Percentiles rank a stretch among this genome's conserved stretches.
Evolutionary conservation across 352 stramenopile genomes (phyloP).

Genomic region (Thalassiosira mediterranea): DNA sequence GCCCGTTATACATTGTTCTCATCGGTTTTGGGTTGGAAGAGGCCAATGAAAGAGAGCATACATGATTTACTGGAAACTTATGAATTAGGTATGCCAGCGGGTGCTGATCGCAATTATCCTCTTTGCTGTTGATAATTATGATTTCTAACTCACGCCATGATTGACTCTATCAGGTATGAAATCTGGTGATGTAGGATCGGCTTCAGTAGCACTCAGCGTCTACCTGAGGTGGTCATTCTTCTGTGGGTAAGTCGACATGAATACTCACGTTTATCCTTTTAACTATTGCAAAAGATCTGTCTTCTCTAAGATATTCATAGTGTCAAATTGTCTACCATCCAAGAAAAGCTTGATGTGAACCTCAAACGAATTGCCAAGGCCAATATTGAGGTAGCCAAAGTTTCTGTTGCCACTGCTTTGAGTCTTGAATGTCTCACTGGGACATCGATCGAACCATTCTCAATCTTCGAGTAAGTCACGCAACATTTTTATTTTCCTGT

Average conservation of each 20-base stretch:
- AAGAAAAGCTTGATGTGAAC: constrained; percentile 3
- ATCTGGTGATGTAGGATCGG: too few species aligned
- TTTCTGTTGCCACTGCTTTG: neutral
- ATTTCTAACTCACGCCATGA: too few species aligned
- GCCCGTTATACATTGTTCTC: neutral
- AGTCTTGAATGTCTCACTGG: constrained; percentile 5
- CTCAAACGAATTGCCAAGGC: neutral
- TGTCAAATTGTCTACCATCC: constrained; percentile 3
- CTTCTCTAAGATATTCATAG: too few species aligned
- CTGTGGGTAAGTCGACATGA: too few species aligned
- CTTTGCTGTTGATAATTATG: too few species aligned
- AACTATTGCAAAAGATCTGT: too few species aligned
- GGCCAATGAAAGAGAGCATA: neutral
- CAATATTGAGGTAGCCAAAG: constrained; percentile 1
- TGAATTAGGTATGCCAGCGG: neutral
- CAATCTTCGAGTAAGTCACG: constrained; percentile 13
- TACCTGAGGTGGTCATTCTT: too few species aligned
- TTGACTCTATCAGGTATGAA: too few species aligned
- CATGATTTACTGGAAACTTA: neutral
- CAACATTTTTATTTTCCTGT: neutral
- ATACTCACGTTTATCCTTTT: too few species aligned
- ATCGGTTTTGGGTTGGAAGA: neutral
- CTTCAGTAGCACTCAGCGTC: too few species aligned
- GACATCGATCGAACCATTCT: neutral
- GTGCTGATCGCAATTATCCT: too few species aligned